Percentiles rank a stretch among this genome's conserved stretches.
Conservation (phyloP, 352 stramenopile genomes). For the Hyaloperonospora arabidopsidis region DNA sequence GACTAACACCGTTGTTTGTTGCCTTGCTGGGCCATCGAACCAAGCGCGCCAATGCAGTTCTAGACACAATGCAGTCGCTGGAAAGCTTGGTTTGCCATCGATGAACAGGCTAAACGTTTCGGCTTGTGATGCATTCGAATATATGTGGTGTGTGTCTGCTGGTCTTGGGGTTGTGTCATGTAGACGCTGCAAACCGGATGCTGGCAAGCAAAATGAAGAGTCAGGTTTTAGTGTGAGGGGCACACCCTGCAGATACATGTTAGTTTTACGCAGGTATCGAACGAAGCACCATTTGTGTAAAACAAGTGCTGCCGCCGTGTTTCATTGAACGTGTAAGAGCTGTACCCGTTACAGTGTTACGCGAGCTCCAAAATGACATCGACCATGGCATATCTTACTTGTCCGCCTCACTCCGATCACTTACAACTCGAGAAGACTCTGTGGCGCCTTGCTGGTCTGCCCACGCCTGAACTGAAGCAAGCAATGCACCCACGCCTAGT, state of each 20-base stretch:
- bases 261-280: no score
- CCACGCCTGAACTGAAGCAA: slow-evolving; percentile 74
- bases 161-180: no score
- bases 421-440: slow-evolving; percentile 21
- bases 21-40: no score
- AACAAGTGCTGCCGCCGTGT: not conserved
- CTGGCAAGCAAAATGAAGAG: not conserved
- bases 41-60: no score
- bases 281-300: not conserved
- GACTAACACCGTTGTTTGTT: no score
- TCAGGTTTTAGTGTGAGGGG: no score
- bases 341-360: not conserved
- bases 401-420: slow-evolving; percentile 11
- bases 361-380: slow-evolving; percentile 3
- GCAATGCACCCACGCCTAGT: slow-evolving; percentile 64
- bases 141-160: no score
- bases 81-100: no score
- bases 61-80: no score
- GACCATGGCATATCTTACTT: slow-evolving; percentile 10
- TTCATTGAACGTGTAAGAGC: not conserved
- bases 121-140: no score
- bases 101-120: no score
- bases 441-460: slow-evolving; percentile 45
- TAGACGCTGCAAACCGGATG: not conserved
- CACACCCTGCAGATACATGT: no score